phyloP scores from a whole-genome alignment of 2,329 filamentous ascomycete genomes.

The Iodosphaeria phyllophila region DNA sequence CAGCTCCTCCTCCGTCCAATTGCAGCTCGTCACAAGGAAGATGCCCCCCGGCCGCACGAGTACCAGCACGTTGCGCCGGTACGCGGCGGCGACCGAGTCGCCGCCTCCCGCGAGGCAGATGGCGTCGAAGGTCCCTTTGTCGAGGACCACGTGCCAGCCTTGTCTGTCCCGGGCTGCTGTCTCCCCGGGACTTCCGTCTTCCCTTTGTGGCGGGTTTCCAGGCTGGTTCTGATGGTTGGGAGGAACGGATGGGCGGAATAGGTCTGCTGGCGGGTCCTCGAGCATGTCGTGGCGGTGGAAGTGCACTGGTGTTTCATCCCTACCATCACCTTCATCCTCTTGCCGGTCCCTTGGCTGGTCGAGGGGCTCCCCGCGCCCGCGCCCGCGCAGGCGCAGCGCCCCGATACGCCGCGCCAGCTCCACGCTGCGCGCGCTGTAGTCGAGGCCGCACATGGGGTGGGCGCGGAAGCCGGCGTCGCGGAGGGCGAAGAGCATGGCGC shows the following conservation, averaged over 20 bases:
- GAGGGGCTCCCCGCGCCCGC: not conserved
- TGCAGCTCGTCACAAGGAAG: constrained; percentile 84
- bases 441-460: constrained; percentile 65
- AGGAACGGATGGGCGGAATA: constrained; percentile 9
- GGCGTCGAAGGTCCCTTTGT: constrained; percentile 97
- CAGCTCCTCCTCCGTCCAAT: constrained; percentile 90
- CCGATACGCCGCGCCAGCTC: constrained; percentile 51
- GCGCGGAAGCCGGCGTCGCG: constrained; percentile 43
- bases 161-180: constrained; percentile 1
- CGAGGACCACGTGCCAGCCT: constrained; percentile 82
- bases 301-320: constrained; percentile 11
- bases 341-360: constrained; percentile 12
- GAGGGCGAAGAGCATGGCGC: constrained; percentile 72
- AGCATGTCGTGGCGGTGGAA: constrained; percentile 48
- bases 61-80: constrained; percentile 46
- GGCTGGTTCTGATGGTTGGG: constrained; percentile 5
- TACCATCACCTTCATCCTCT: constrained; percentile 4
- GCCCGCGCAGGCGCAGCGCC: constrained; percentile 10
- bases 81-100: constrained; percentile 52
- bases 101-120: constrained; percentile 48
- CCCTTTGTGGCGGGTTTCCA: constrained; percentile 16
- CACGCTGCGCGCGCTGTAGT: constrained; percentile 66
- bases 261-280: constrained; percentile 15
- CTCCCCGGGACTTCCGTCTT: not conserved
- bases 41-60: constrained; percentile 55